These are phyloP conservation scores for Eucalyptus tenuipes DNA, from an alignment of 345 rosid genomes.

Conservation along the genomic window DNA sequence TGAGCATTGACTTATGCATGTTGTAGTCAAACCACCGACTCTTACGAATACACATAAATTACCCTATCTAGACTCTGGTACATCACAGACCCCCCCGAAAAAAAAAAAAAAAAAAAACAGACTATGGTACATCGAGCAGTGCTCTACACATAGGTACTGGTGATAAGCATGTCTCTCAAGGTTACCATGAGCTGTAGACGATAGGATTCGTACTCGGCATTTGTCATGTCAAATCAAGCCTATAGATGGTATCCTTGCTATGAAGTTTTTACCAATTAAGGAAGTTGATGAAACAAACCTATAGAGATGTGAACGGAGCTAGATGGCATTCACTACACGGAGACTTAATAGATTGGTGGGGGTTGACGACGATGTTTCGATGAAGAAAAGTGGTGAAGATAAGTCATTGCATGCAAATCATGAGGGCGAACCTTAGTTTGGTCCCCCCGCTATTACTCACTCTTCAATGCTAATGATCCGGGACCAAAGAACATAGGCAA, in stretches of 20 bases:
- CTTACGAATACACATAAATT: neutral
- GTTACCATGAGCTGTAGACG: neutral
- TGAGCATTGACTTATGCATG: neutral
- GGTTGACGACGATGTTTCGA: neutral
- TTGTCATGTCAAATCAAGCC: neutral
- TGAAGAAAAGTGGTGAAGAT: neutral
- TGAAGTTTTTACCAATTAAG: neutral
- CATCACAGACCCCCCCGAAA: neutral
- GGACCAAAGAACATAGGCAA: neutral
- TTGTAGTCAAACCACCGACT: neutral
- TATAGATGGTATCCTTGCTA: neutral
- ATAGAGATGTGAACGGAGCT: neutral
- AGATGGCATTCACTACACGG: neutral
- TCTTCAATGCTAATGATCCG: neutral
- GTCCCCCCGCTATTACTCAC: neutral
- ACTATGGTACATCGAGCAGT: neutral
- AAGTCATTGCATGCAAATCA: neutral
- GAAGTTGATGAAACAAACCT: neutral
- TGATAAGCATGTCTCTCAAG: neutral
- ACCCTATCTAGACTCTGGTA: neutral
- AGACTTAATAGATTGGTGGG: neutral
- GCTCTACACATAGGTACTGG: neutral
- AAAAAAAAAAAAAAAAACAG: fast-evolving
- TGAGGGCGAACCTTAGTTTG: neutral
- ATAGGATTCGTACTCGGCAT: neutral